Percentiles rank a stretch among this genome's conserved stretches.
Conservation (phyloP, 2,329 filamentous ascomycete species). For the Verticillium nubilum region DNA sequence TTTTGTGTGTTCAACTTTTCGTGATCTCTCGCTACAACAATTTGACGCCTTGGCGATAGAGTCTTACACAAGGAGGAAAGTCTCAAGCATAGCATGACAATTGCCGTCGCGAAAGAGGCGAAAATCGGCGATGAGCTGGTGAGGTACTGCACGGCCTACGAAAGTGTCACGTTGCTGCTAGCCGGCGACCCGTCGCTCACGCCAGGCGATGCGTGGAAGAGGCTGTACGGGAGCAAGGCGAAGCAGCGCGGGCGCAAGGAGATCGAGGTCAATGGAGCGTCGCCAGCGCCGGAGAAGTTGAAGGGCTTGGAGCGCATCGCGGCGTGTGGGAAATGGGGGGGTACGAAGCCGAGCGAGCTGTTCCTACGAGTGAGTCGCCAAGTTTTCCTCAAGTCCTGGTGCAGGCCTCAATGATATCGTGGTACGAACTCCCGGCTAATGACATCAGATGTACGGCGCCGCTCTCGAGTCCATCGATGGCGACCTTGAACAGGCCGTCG, state of each 20-base stretch:
- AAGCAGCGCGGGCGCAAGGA: not conserved
- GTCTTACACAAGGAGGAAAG: not conserved
- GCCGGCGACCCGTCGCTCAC: slow-evolving; percentile 1
- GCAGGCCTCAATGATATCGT: too few relatives aligned
- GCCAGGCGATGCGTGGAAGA: slow-evolving; percentile 2
- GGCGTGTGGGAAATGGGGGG: slow-evolving; percentile 56
- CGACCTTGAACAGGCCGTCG: slow-evolving; percentile 43
- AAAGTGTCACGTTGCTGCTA: slow-evolving; percentile 2
- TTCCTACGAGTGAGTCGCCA: slow-evolving; percentile 50
- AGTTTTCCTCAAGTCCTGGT: not conserved
- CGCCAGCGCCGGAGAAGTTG: not conserved
- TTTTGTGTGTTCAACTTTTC: not conserved
- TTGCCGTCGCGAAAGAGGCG: not conserved
- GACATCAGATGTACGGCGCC: slow-evolving; percentile 58
- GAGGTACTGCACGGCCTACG: not conserved
- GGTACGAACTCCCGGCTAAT: not conserved
- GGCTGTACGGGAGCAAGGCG: not conserved
- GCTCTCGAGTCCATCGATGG: slow-evolving; percentile 50
- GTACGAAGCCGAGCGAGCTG: slow-evolving; percentile 56
- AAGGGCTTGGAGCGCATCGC: not conserved
- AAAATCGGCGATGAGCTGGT: slow-evolving; percentile 1
- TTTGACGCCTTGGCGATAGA: not conserved
- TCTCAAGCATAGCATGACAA: not conserved
- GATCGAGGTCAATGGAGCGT: not conserved
- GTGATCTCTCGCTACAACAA: not conserved